Evolutionary conservation across 2,329 filamentous ascomycete genomes (phyloP), one percentile per base, ranked within the genome.

Genomic region (Lasiodiplodia gonubiensis): DNA sequence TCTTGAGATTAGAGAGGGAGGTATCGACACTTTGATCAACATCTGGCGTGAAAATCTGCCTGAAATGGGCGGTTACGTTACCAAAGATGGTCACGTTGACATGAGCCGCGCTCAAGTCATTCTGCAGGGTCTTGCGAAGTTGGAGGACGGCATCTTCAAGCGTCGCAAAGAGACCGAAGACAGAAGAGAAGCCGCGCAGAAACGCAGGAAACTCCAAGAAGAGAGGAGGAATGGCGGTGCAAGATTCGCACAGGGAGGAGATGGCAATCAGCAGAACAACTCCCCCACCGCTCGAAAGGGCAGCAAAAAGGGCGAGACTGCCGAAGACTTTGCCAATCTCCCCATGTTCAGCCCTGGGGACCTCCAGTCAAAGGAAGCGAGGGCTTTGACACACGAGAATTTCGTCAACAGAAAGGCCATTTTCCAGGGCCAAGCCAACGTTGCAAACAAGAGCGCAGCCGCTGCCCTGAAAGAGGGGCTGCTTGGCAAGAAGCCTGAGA

Each of bases 21-120:
- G 94, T 59, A 99, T 99, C 75, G 94, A 99, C 76, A 96, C 94
- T 0, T 84, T 99, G 67, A 97, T 94, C 71, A 90, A 92, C n/a
- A 95, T 99, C 67, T 99, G 96, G 95, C 90, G 92, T 76, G 93
- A 97, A 72, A 97, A 96, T 70, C 84, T 98, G 23, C 91, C 93
- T 4, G 79, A 86, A 48, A 97, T 99, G 93, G 94, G 93, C 54
- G 95, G 95, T 14, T 99, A 97, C 78, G 86, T 99, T 63, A 99
- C 95, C 52, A 94, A 97, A 76, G 94, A 99, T 80, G 95, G 95
- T 2, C 90, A 92, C 72, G 93, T 98, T 69, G 91, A 98, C 76
- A 86, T 99, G 67, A 88, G 89, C 68, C 88, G 92, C 73, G 94
- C 93, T 11, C 95, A 99, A 76, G 85, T 90, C 72, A 98, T 99